These are phyloP conservation scores for Boletellus emodensis DNA, from an alignment of 768 basidiomycete species.

Conservation along the genomic window DNA sequence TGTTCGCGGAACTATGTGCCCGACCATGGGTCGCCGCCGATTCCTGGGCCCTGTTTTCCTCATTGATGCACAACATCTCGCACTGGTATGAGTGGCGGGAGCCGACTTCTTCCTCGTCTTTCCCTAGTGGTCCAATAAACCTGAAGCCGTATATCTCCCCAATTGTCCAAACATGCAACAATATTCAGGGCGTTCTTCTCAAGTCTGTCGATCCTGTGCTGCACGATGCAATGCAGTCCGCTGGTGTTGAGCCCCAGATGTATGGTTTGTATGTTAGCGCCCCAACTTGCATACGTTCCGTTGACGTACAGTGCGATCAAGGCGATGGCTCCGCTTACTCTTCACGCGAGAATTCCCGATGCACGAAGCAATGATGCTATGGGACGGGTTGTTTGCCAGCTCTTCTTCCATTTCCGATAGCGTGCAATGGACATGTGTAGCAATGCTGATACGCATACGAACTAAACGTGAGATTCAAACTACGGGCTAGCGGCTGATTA, in stretches of 20 bases:
- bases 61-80: conserved; percentile 76
- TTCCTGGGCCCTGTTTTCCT: conserved; percentile 76
- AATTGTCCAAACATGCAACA: conserved; percentile 78
- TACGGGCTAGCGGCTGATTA: not conserved
- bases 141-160: conserved; percentile 72
- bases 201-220: conserved; percentile 77
- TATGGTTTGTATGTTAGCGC: conserved; percentile 78
- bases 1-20: conserved; percentile 61
- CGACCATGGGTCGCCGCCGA: conserved; percentile 76
- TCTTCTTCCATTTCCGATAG: conserved; percentile 69
- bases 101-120: conserved; percentile 23
- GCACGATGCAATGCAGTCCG: conserved; percentile 67
- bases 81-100: conserved; percentile 78
- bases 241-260: conserved; percentile 92
- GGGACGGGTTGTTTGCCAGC: conserved; percentile 93
- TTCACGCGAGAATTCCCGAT: conserved; percentile 92
- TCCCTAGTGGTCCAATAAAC: conserved; percentile 40
- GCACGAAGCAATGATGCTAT: conserved; percentile 77
- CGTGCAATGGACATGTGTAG: conserved; percentile 84
- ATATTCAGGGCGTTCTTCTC: conserved; percentile 71
- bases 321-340: conserved; percentile 89
- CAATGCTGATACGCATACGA: conserved; percentile 92
- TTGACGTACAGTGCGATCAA: conserved; percentile 30
- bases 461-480: conserved; percentile 65
- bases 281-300: conserved; percentile 4